Percentiles rank a stretch among this genome's conserved stretches.
These are phyloP conservation scores for Aureobasidium zeae DNA, from an alignment of 2,329 filamentous ascomycete species.

Conservation along the genomic window DNA sequence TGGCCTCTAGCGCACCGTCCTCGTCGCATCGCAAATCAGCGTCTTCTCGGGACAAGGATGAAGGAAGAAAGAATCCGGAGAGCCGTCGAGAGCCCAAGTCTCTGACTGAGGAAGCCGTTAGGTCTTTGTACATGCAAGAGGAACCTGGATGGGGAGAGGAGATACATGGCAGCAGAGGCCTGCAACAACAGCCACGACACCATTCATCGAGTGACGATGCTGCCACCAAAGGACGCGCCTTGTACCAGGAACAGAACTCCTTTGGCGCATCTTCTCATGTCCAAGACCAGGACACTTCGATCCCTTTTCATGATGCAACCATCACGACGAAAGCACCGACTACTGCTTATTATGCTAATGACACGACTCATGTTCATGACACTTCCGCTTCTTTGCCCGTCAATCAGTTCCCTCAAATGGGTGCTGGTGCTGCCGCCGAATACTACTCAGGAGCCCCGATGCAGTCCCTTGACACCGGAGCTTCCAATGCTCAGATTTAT, in stretches of 20 bases:
- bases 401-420: slow-evolving; percentile 51
- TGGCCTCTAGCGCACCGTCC: slow-evolving; percentile 30
- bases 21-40: slow-evolving; percentile 28
- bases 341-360: slow-evolving; percentile 54
- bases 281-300: slow-evolving; percentile 41
- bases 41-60: slow-evolving; percentile 22
- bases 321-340: slow-evolving; percentile 40
- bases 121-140: slow-evolving; percentile 25
- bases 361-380: slow-evolving; percentile 42
- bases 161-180: not conserved
- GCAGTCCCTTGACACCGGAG: not conserved
- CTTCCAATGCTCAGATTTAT: not conserved
- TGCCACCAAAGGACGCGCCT: not conserved
- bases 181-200: not conserved
- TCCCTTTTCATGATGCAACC: slow-evolving; percentile 32
- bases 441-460: slow-evolving; percentile 36
- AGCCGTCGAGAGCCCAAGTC: slow-evolving; percentile 20
- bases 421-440: slow-evolving; percentile 49
- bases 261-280: slow-evolving; percentile 22
- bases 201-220: not conserved
- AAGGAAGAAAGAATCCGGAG: slow-evolving; percentile 20
- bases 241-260: not conserved
- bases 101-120: slow-evolving; percentile 29
- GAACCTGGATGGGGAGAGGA: slow-evolving; percentile 24
- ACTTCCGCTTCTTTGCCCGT: slow-evolving; percentile 40